Percentiles rank a stretch among this genome's conserved stretches.
These are phyloP conservation scores for Acanthamoeba comandoni DNA, from an alignment of 208 protist genomes.

Conservation along the genomic window DNA sequence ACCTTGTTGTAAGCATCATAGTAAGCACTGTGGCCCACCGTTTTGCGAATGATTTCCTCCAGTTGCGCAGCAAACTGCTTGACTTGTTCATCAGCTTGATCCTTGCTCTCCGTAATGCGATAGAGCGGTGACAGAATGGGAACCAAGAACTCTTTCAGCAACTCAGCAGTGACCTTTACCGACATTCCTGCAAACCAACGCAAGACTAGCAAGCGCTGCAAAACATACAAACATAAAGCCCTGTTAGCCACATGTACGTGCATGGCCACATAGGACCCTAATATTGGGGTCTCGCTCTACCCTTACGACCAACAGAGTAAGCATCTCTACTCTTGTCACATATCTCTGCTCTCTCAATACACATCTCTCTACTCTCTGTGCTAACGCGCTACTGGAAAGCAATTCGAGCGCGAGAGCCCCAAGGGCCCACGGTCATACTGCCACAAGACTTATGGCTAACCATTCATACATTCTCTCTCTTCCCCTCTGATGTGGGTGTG, in stretches of 20 bases:
- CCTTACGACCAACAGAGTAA: too few species aligned
- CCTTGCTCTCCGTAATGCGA: constrained; percentile 33
- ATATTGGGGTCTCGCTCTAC: too few species aligned
- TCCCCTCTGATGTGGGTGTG: neutral
- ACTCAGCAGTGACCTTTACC: neutral
- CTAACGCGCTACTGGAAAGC: too few species aligned
- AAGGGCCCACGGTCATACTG: too few species aligned
- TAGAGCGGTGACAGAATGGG: constrained; percentile 48
- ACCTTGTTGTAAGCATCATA: constrained; percentile 65
- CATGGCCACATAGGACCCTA: too few species aligned
- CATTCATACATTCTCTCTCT: too few species aligned
- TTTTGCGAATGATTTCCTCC: neutral
- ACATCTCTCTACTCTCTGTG: too few species aligned
- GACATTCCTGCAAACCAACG: constrained; percentile 59
- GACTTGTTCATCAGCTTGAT: constrained; percentile 13
- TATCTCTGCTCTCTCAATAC: too few species aligned
- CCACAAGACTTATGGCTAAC: too few species aligned
- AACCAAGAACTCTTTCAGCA: constrained; percentile 21
- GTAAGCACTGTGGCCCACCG: constrained; percentile 43
- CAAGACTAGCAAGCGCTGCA: constrained; percentile 39
- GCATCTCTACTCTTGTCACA: too few species aligned
- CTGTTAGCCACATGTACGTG: neutral
- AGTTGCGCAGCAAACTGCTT: constrained; percentile 12
- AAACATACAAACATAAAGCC: neutral
- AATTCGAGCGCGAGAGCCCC: too few species aligned